Evolutionary conservation across 2,329 filamentous ascomycete genomes (phyloP), one percentile per base, ranked within the genome.

Genomic region (Falciphora oryzae): DNA sequence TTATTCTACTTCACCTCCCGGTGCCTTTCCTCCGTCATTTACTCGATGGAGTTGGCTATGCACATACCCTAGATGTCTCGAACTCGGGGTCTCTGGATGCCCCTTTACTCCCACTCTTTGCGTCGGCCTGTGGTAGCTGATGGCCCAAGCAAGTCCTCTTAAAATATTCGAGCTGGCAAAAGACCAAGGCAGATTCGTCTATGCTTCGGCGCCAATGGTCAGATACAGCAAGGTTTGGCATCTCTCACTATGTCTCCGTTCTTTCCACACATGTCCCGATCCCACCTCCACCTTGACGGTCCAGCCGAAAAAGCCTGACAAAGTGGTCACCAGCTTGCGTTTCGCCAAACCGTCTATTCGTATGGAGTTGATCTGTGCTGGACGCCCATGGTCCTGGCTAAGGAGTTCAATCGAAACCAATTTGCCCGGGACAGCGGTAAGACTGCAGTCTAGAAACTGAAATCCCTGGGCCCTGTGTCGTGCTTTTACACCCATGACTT

Each of bases 341-440:
- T 91, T 71, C 83, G 89, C 61, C 83, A 89, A 69, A 87, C 88
- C 0, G 85, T 88, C 3, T 81, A 86, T 67, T 78, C 83, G 61
- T 90, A 89, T 73, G 85, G 83, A 61, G 83, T 84, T 22, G 88
- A 91, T 72, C 73, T 91, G 8, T 86, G 84, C 68, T 91, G 88
- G 84, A 90, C 88, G 2, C 89, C 89, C 58, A 91, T 91, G 89
- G 85, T 89, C 64, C 77, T 89, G 3, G 86, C 87, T 63, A 89
- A 89, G 70, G 87, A 89, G 71, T 89, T 89, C 73, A 89, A 89
- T 75, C 80, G 87, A 29, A 88, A 79, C 70, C 72, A 75, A 27
- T 76, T 84, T 68, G 87, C 87, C 62, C 79, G 87, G 65, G 83
- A 88, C 67, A 86, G 84, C 71, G 86, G 84, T 85, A 68, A 61